Percentiles rank a stretch among this genome's conserved stretches.
phyloP scores from a whole-genome alignment of 2,329 filamentous ascomycete species.

The Dothiorella sarmentorum region DNA sequence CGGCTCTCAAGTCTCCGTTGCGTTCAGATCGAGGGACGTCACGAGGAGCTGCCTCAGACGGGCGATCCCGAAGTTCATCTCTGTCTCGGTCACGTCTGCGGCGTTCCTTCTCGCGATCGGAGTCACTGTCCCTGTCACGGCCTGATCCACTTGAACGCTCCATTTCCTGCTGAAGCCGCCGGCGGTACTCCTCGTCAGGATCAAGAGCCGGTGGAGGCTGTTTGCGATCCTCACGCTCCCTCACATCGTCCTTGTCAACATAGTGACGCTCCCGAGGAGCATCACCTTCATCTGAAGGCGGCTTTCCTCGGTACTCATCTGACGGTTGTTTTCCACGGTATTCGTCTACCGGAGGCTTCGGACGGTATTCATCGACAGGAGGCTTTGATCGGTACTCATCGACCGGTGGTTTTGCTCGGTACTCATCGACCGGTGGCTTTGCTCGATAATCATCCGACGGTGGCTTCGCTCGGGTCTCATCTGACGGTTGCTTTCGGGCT shows the following conservation, averaged over 20 bases:
- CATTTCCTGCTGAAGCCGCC: slow-evolving; percentile 45
- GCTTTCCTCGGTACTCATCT: too few species aligned
- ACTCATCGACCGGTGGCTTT: too few species aligned
- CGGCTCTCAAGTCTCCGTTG: slow-evolving; percentile 6
- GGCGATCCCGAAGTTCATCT: not conserved
- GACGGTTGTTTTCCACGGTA: too few species aligned
- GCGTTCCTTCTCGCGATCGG: slow-evolving; percentile 31
- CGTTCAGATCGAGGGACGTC: slow-evolving; percentile 22
- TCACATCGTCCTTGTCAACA: slow-evolving; percentile 25
- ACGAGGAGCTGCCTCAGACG: not conserved
- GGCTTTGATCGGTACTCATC: too few species aligned
- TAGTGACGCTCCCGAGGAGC: slow-evolving; percentile 33
- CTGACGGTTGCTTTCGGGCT: slow-evolving; percentile 29
- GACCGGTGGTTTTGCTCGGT: too few species aligned
- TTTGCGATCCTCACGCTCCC: slow-evolving; percentile 30
- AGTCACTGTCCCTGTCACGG: slow-evolving; percentile 30
- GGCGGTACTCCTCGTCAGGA: slow-evolving; percentile 51
- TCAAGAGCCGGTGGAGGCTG: slow-evolving; percentile 36
- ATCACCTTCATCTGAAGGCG: slow-evolving; percentile 34
- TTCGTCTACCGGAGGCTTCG: too few species aligned
- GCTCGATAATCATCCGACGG: too few species aligned
- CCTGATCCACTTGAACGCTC: slow-evolving; percentile 32
- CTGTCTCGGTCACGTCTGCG: slow-evolving; percentile 32
- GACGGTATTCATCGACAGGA: too few species aligned
- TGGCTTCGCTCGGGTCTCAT: too few species aligned